Base-by-base conservation (phyloP, 352 stramenopile species). In the Pythium insidiosum region DNA sequence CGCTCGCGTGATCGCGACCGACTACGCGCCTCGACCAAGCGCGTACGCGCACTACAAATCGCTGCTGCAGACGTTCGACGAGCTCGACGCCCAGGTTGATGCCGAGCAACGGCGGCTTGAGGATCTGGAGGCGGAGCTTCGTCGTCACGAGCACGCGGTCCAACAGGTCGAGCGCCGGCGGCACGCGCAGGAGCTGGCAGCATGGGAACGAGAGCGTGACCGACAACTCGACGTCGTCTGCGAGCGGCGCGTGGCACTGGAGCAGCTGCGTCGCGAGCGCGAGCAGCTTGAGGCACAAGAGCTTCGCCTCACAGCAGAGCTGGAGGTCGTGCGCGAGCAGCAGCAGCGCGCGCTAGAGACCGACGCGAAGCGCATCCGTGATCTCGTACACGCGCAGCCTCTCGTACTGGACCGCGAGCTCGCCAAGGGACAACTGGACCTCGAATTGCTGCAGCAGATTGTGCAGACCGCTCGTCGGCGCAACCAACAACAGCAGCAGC, bases 11-110 rank as follows among this genome's bases (percentile, higher is more conserved):
- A 47, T 19, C 33, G 52, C 53, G 22, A 16, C 18, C 41, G 41
- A 19, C 23, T n/a, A n/a, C n/a, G 4, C 28, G 22, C 28, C 25
- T 16, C 34, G 41, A 13, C 44, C 54, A 0, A 81, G 54, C 43
- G 61, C 66, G 3, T 82, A 78, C 44, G 56, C 56, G 25, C 59
- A 80, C 42, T 82, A 81, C 40, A 66, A 73, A 40, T 77, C 77
- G 29, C 63, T 80, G 7, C 47, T 66, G 16, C 64, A 63, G 9
- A 66, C 79, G 26, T 79, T 69, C 25, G 51, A 73, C 35, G 40
- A 41, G 3, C 49, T 84, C 0, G 68, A 84, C 15, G 49, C 57
- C 4, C 68, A 77, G 16, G n/a, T n/a, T n/a, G n/a, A n/a, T n/a
- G n/a, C n/a, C n/a, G n/a, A n/a, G n/a, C n/a, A n/a, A n/a, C n/a